Conservation (phyloP, 73 alveolate species). For the Tetrahymena thermophila region DNA sequence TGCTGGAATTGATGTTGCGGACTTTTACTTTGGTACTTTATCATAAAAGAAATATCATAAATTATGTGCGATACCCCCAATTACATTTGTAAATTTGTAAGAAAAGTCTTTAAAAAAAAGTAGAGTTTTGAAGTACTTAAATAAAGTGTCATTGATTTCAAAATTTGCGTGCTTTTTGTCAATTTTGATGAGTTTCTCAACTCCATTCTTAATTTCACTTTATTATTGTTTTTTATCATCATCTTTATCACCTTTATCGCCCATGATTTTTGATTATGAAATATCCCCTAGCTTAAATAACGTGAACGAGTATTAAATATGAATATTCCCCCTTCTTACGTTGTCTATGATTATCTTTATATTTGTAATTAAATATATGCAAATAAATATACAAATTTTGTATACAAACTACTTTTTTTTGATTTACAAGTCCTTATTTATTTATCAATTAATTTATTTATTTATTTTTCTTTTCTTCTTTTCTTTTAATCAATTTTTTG, state of each 20-base stretch:
- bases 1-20: constrained; percentile 1
- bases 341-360: neutral
- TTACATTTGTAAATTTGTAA: neutral
- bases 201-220: neutral
- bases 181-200: neutral
- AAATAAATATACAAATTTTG: neutral
- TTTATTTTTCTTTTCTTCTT: neutral
- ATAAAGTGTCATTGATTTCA: neutral
- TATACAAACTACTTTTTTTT: neutral
- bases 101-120: neutral
- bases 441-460: too few relatives aligned
- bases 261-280: neutral
- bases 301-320: neutral
- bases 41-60: neutral
- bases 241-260: constrained; percentile 2
- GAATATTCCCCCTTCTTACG: constrained; percentile 1
- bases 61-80: neutral
- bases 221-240: neutral
- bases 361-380: neutral
- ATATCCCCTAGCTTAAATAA: neutral
- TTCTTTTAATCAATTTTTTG: neutral
- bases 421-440: neutral
- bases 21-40: neutral
- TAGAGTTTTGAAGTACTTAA: neutral
- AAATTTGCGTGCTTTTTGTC: neutral